These are phyloP conservation scores for Phytophthora pluvialis DNA, from an alignment of 352 stramenopile genomes.

Conservation along the genomic window DNA sequence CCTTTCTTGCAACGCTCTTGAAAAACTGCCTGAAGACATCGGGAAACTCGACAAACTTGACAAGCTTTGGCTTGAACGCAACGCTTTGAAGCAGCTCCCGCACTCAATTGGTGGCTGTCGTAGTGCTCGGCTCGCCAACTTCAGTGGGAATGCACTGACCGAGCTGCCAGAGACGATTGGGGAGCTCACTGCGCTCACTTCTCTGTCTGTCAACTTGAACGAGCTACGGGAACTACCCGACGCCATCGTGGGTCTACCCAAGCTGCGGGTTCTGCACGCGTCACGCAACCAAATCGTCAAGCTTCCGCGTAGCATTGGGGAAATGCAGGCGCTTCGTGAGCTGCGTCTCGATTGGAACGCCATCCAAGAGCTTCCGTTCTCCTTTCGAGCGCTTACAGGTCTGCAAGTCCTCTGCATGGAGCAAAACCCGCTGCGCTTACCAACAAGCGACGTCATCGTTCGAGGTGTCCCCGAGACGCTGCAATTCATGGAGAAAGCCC, in stretches of 20 bases:
- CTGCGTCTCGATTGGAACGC: conserved; percentile 70
- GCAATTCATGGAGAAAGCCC: conserved; percentile 57
- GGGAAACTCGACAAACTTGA: conserved; percentile 42
- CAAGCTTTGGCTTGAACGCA: conserved; percentile 62
- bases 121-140: conserved; percentile 43
- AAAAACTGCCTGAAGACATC: conserved; percentile 52
- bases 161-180: conserved; percentile 47
- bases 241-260: conserved; percentile 36
- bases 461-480: conserved; percentile 56
- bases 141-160: conserved; percentile 50
- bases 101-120: conserved; percentile 46
- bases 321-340: conserved; percentile 52
- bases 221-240: conserved; percentile 53
- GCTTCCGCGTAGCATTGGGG: conserved; percentile 58
- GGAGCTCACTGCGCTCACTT: conserved; percentile 47
- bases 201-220: conserved; percentile 64
- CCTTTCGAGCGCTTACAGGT: conserved; percentile 43
- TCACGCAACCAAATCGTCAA: conserved; percentile 53
- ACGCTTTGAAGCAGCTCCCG: conserved; percentile 50
- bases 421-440: conserved; percentile 61
- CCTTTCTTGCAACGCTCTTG: conserved; percentile 58
- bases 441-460: conserved; percentile 55
- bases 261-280: conserved; percentile 48
- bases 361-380: conserved; percentile 70
- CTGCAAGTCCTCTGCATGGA: conserved; percentile 60